Base-by-base conservation (phyloP, 371 early-diverging fungal species). In the Haplosporangium sp. region DNA sequence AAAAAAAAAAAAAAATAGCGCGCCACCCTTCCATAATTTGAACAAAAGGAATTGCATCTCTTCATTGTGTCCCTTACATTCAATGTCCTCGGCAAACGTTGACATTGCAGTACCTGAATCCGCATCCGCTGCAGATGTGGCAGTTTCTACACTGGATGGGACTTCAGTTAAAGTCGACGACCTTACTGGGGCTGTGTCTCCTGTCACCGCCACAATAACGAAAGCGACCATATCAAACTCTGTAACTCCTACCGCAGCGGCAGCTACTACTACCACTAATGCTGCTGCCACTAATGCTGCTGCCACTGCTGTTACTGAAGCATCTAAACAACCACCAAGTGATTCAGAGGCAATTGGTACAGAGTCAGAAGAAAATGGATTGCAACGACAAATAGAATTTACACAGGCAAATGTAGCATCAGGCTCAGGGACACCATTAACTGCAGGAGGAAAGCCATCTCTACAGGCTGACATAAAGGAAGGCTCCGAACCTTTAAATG, bases 1-100 rank as follows among this genome's bases (percentile, higher is more conserved):
- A n/a, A n/a, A n/a, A n/a, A n/a, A n/a, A n/a, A n/a, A n/a, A n/a
- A 52, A 52, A 52, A 52, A 52, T n/a, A 52, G 45, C 45, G 45
- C 45, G 45, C 45, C 45, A 45, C 15, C 52, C 52, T n/a, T 52
- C n/a, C n/a, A n/a, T n/a, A n/a, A n/a, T 20, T 19, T 6, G 4
- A 15, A 19, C 9, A 52, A 19, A 52, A 52, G n/a, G 52, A 11
- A n/a, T 27, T 27, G 27, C 27, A 27, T 27, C 27, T 27, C 27
- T 27, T 27, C 27, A 27, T 34, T 39, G 39, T 19, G 52, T 13
- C 19, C 37, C 19, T 48, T 50, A 19, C 59, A 4, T 57, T 27
- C 70, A 53, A 76, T 76, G 76, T 67, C 71, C 60, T 67, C 71
- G 61, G 68, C 45, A 56, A 67, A 71, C 68, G 53, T 63, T 44